Evolutionary conservation across 371 early-diverging fungal genomes (phyloP).

Genomic region (Batkoa obscura): DNA sequence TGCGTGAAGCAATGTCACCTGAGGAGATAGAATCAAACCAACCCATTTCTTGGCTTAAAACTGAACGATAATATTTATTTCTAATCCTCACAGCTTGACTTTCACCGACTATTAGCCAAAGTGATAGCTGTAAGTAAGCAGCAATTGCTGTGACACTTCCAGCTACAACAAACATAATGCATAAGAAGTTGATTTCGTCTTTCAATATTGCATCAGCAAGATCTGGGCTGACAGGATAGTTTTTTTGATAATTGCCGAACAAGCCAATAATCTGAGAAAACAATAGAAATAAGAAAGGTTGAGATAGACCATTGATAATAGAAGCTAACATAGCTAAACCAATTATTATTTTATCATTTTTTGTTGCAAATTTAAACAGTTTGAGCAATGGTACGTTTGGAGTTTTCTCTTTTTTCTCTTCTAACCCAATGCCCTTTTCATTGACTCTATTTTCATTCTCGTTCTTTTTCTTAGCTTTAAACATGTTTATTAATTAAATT

Average conservation of each 20-base stretch:
- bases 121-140: constrained; percentile 12
- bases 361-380: too few relatives aligned
- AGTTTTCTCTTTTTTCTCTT: too few relatives aligned
- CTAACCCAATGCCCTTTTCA: too few relatives aligned
- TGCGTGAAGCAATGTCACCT: constrained; percentile 39
- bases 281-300: background rate
- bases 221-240: constrained; percentile 33
- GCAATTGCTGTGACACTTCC: constrained; percentile 28
- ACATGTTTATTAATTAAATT: too few relatives aligned
- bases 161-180: constrained; percentile 20
- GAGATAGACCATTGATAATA: background rate
- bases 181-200: constrained; percentile 40
- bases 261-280: background rate
- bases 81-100: constrained; percentile 21
- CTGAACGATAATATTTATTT: constrained; percentile 24
- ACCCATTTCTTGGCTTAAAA: constrained; percentile 46
- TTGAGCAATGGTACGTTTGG: too few relatives aligned
- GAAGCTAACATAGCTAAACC: background rate
- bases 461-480: too few relatives aligned
- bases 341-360: too few relatives aligned
- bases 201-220: constrained; percentile 43
- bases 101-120: constrained; percentile 30
- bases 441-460: too few relatives aligned
- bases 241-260: constrained; percentile 10
- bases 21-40: constrained; percentile 36